Percentiles rank a stretch among this genome's conserved stretches.
These are phyloP conservation scores for Anaeromyces robustus DNA, from an alignment of 192 early-diverging fungal species.

Conservation along the genomic window DNA sequence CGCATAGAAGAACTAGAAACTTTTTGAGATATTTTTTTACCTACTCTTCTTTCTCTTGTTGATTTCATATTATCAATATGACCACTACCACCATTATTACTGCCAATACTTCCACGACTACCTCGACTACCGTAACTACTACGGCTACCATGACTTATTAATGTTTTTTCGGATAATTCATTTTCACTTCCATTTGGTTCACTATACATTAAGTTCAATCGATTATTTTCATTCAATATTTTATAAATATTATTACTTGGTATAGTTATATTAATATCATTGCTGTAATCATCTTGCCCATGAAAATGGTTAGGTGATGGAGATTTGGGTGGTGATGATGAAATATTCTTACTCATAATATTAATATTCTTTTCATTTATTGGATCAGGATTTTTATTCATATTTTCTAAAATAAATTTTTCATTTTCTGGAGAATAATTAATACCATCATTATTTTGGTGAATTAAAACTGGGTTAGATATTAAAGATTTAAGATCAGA, in stretches of 20 bases:
- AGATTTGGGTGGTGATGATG: too few relatives aligned
- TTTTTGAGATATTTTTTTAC: neutral
- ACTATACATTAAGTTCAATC: neutral
- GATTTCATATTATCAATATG: too few relatives aligned
- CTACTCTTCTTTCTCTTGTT: neutral
- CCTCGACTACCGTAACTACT: neutral
- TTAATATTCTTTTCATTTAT: neutral
- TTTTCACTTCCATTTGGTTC: neutral
- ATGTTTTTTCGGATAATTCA: neutral
- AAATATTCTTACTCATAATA: too few relatives aligned
- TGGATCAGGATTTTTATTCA: neutral
- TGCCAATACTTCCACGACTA: too few relatives aligned
- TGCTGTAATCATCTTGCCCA: too few relatives aligned
- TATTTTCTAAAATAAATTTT: neutral
- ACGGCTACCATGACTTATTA: neutral
- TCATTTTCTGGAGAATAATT: neutral
- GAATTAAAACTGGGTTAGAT: neutral
- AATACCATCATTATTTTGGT: neutral
- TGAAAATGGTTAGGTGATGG: too few relatives aligned
- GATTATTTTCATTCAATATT: neutral
- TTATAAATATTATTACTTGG: neutral
- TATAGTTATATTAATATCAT: neutral
- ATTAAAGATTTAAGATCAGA: neutral
- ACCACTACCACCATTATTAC: too few relatives aligned
- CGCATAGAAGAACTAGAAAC: neutral